Conservation (phyloP, 345 rosid species). For the Eucalyptus curtisii region DNA sequence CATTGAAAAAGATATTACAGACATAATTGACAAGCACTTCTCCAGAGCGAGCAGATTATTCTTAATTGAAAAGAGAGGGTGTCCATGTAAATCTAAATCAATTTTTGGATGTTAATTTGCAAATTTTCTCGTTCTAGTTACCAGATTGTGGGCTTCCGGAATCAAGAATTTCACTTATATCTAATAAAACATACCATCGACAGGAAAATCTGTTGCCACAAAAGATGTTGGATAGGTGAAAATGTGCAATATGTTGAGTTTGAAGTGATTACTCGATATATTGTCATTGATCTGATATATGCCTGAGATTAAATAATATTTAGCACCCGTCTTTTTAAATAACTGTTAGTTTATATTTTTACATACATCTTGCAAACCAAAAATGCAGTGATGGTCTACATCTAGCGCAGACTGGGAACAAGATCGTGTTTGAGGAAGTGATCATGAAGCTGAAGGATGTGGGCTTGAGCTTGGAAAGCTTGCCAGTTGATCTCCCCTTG, state of each 20-base stretch:
- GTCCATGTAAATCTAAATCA: background rate
- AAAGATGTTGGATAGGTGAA: background rate
- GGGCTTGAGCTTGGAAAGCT: slow-evolving; percentile 39
- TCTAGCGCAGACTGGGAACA: slow-evolving; percentile 43
- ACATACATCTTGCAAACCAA: background rate
- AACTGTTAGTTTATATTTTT: background rate
- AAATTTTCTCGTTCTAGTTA: background rate
- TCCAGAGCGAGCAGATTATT: background rate
- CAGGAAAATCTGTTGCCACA: background rate
- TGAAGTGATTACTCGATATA: background rate
- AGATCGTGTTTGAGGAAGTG: slow-evolving; percentile 64
- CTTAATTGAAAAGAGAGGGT: background rate
- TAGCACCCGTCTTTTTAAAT: background rate
- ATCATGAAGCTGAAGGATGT: slow-evolving; percentile 31
- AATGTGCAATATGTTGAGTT: background rate
- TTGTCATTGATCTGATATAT: background rate
- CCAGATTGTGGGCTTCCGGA: background rate
- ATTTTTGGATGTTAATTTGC: background rate
- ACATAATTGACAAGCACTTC: background rate
- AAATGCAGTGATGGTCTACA: slow-evolving; percentile 78
- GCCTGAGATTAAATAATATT: background rate
- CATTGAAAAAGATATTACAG: background rate
- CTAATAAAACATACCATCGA: background rate
- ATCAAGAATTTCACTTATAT: background rate
- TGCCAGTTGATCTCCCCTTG: slow-evolving; percentile 54